phyloP scores from a whole-genome alignment of 2,329 filamentous ascomycete genomes.

The Chaetomiaceae sp. region DNA sequence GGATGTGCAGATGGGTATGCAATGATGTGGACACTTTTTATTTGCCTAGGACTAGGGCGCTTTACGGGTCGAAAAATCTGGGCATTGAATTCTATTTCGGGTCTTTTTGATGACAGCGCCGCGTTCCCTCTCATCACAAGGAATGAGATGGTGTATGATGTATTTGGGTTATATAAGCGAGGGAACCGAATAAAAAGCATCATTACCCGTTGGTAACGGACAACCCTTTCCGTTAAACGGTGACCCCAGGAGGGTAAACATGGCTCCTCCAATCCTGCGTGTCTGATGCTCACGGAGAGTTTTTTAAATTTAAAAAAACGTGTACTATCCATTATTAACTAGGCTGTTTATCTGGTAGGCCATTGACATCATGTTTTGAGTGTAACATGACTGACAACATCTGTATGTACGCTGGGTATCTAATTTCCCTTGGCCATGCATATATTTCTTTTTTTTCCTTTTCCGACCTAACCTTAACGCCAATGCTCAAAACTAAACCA shows the following conservation, averaged over 20 bases:
- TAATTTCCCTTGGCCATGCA: background rate
- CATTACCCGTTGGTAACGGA: no score
- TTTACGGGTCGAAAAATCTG: background rate
- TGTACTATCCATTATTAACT: no score
- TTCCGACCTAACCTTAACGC: constrained; percentile 12
- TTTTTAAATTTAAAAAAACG: no score
- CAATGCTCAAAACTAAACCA: background rate
- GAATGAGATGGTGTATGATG: background rate
- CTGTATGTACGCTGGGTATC: background rate
- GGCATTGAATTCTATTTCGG: background rate
- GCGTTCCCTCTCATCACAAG: background rate
- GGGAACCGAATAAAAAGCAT: no score
- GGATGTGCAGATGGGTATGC: no score
- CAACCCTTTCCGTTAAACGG: no score
- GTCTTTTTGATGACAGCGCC: background rate
- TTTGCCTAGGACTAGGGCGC: background rate
- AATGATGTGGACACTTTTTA: no score
- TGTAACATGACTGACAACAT: background rate
- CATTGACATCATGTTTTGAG: background rate
- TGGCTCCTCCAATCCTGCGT: no score
- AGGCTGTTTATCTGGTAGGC: no score
- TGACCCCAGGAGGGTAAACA: no score
- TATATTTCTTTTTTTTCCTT: no score
- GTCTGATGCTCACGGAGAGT: no score
- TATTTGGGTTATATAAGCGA: background rate